These are phyloP conservation scores for Blepharisma stoltei DNA, from an alignment of 73 alveolate species.

Conservation along the genomic window DNA sequence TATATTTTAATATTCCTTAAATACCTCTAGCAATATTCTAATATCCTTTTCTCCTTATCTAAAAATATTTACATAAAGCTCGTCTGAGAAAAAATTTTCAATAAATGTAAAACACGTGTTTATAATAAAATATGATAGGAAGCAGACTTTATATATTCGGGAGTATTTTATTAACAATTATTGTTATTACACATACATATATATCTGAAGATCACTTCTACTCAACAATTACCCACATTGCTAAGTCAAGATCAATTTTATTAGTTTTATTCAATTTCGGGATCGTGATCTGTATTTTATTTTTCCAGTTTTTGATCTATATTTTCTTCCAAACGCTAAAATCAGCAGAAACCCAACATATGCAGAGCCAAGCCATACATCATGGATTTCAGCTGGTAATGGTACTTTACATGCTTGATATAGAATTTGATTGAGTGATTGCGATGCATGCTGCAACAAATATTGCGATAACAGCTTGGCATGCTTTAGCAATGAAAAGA, in stretches of 20 bases:
- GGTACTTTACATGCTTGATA: neutral
- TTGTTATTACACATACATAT: neutral
- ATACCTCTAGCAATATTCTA: too few relatives aligned
- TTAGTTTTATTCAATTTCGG: neutral
- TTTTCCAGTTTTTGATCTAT: neutral
- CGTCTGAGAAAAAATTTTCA: too few relatives aligned
- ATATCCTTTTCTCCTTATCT: too few relatives aligned
- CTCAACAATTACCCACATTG: neutral
- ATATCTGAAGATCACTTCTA: neutral
- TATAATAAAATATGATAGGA: slow-evolving; percentile 11
- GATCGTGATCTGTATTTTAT: neutral
- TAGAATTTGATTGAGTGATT: neutral
- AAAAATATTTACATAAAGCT: too few relatives aligned
- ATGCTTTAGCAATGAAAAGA: slow-evolving; percentile 13
- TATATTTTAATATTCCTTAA: too few relatives aligned
- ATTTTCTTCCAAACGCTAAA: neutral
- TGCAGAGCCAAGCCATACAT: slow-evolving; percentile 18
- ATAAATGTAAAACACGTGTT: too few relatives aligned
- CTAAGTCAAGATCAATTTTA: slow-evolving; percentile 1
- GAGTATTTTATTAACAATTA: neutral
- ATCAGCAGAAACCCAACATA: slow-evolving; percentile 3
- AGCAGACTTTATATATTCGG: neutral
- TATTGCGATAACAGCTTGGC: neutral
- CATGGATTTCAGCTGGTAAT: slow-evolving; percentile 16
- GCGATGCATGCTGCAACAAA: neutral